phyloP scores from a whole-genome alignment of 139 green algal genomes.

The Desmodesmus armatus region DNA sequence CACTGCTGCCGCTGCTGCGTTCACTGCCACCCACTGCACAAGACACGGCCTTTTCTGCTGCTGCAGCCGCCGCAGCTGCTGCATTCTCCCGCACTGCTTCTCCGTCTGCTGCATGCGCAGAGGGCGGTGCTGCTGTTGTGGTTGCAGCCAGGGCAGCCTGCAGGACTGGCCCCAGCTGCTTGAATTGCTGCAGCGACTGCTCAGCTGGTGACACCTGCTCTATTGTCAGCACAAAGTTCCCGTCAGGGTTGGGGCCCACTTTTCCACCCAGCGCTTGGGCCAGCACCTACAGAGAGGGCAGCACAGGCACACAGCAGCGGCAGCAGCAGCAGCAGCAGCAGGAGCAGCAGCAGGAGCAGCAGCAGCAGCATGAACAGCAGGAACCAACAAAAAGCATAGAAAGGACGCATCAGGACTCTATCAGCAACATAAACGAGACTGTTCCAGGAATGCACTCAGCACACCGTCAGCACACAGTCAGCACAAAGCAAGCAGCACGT shows the following conservation, averaged over 20 bases:
- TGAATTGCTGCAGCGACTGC: constrained; percentile 9
- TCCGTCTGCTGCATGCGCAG: background rate
- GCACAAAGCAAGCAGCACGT: too few relatives aligned
- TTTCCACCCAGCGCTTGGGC: constrained; percentile 57
- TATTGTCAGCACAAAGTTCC: constrained; percentile 54
- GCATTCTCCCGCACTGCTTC: background rate
- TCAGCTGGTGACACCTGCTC: constrained; percentile 31
- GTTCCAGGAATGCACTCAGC: too few relatives aligned
- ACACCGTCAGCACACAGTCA: too few relatives aligned
- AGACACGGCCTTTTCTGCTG: constrained; percentile 6
- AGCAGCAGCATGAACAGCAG: too few relatives aligned
- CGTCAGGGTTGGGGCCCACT: constrained; percentile 63
- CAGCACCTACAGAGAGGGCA: constrained; percentile 23
- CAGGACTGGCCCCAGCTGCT: constrained; percentile 24
- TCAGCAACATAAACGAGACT: too few relatives aligned
- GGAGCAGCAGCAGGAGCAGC: background rate
- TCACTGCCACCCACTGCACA: background rate
- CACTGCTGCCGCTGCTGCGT: background rate
- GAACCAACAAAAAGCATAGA: too few relatives aligned
- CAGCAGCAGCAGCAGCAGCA: background rate
- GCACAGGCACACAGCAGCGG: background rate
- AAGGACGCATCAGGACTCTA: too few relatives aligned
- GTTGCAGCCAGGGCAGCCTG: background rate
- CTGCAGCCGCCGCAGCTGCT: background rate
- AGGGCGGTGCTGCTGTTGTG: background rate